Percentiles rank a stretch among this genome's conserved stretches.
Evolutionary conservation across 164 flowering plant genomes (phyloP).

Genomic region (Chloranthus sessilifolius): DNA sequence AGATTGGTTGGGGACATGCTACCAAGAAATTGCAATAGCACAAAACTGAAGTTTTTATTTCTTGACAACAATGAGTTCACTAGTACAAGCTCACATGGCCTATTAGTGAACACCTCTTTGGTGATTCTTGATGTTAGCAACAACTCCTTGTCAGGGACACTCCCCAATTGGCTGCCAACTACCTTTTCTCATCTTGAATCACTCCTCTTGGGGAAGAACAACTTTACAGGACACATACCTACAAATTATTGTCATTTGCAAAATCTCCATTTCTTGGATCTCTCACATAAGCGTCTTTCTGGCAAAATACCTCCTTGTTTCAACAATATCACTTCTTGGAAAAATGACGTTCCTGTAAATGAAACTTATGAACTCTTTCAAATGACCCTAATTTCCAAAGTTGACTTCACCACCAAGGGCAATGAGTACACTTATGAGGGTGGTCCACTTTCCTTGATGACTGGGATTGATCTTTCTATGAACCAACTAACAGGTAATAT

Average conservation of each 20-base stretch:
- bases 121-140: constrained; percentile 2
- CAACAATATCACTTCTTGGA: constrained; percentile 8
- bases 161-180: constrained; percentile 6
- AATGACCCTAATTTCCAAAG: background rate
- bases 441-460: constrained; percentile 2
- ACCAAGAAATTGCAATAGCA: background rate
- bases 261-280: constrained; percentile 4
- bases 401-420: constrained; percentile 4
- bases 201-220: constrained; percentile 6
- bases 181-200: background rate
- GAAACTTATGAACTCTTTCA: background rate
- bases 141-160: constrained; percentile 1
- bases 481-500: constrained; percentile 8
- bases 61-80: constrained; percentile 3
- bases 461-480: constrained; percentile 6
- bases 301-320: constrained; percentile 7
- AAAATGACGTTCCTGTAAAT: background rate
- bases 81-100: background rate
- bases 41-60: background rate
- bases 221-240: constrained; percentile 4
- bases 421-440: constrained; percentile 1
- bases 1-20: constrained; percentile 3
- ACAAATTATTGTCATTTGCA: constrained; percentile 6
- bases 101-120: background rate
- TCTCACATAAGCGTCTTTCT: constrained; percentile 5